Base-by-base conservation (phyloP, 2,329 filamentous ascomycete genomes). In the Fusarium globosum region DNA sequence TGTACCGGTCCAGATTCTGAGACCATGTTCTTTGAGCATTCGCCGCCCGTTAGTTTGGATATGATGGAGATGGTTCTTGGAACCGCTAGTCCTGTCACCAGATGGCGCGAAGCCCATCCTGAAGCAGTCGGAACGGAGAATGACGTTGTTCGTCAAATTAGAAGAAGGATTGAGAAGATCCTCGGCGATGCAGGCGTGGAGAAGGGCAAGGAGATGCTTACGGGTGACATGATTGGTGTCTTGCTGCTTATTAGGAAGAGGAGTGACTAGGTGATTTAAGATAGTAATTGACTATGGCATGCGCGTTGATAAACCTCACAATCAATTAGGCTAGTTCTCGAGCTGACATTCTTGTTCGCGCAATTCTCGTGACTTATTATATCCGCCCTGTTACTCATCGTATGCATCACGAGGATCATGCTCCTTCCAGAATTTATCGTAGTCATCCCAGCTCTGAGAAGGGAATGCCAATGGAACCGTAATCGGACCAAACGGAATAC, bases 381-480 rank as follows among this genome's bases (percentile, higher is more conserved):
- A 11, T 20, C 16, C 16, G 20, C 2, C 4, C n/a, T 23, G 6
- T 36, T 16, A 71, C n/a, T 74, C 71, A 55, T 76, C 74, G 5
- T 68, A 57, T 0, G 76, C 79, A 55, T 81, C 80, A 6, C 80
- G 73, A 2, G 80, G 78, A 23, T 79, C 78, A 45, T 79, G 59
- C 18, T 65, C 38, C 8, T 52, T 38, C 80, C 79, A 81, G 20
- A 64, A 80, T 33, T 79, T 73, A 2, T 84, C 75, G 67, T 88
- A 89, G 3, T 88, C 83, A 16, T 89, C 86, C 48, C 86, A 82
- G 0, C 76, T 82, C 78, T 88, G 83, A 1, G 87, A 79, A 42
- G 86, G 84, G 33, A 89, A 85, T n/a, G 82, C 80, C 28, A 88
- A 73, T 3, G 88, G 88, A 3, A 82, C 81, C 1, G 90, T 91